These are phyloP conservation scores for Exophiala mesophila DNA, from an alignment of 2,329 filamentous ascomycete genomes.

Conservation along the genomic window DNA sequence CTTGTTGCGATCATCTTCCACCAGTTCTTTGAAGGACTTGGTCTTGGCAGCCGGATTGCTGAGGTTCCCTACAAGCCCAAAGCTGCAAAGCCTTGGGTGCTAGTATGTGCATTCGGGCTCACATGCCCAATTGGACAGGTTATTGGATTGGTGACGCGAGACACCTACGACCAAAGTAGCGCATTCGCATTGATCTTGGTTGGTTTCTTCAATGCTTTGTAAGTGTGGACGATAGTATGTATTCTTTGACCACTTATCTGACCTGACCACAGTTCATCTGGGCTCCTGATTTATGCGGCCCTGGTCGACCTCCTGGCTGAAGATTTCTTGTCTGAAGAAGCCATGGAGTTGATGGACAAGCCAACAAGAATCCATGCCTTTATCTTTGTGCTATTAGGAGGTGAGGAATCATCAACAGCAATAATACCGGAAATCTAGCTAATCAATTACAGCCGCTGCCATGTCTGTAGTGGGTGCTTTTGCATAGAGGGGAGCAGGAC, in stretches of 20 bases:
- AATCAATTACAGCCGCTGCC: constrained; percentile 33
- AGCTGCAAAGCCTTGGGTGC: constrained; percentile 56
- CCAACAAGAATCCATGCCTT: constrained; percentile 54
- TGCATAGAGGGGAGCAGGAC: constrained; percentile 36
- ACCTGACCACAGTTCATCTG: constrained; percentile 50
- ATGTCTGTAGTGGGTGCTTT: constrained; percentile 48
- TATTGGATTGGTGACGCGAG: constrained; percentile 55
- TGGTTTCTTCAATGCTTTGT: constrained; percentile 62
- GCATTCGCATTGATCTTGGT: constrained; percentile 61
- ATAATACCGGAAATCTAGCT: constrained; percentile 13
- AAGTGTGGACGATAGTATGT: constrained; percentile 28
- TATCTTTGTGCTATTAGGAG: constrained; percentile 47
- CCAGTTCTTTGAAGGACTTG: constrained; percentile 83
- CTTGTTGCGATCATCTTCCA: constrained; percentile 76
- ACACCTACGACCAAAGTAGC: constrained; percentile 58
- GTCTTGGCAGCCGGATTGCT: constrained; percentile 77
- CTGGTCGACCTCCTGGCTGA: constrained; percentile 61
- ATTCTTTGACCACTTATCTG: constrained; percentile 19
- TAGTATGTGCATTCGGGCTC: constrained; percentile 59
- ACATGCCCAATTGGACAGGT: constrained; percentile 63
- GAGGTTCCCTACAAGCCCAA: constrained; percentile 53
- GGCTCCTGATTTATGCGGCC: constrained; percentile 58
- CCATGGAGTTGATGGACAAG: constrained; percentile 45
- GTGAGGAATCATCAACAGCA: constrained; percentile 32
- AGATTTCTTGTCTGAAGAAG: constrained; percentile 60